Conservation (phyloP, 2,329 filamentous ascomycete genomes). For the Trichoderma atrobrunneum region DNA sequence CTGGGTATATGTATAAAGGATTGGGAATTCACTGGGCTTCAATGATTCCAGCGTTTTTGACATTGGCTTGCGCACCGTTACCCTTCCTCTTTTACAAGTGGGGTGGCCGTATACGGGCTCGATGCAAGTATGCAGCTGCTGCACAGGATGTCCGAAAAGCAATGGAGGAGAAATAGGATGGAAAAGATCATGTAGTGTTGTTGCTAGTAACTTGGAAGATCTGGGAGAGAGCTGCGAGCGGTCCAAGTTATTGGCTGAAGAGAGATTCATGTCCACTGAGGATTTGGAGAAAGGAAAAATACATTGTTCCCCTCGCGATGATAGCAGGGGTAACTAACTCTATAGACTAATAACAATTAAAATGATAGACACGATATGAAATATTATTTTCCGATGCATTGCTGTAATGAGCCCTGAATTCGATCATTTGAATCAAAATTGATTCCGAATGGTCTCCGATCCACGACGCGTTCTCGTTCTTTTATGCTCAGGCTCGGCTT, state of each 20-base stretch:
- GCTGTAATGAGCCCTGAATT: background rate
- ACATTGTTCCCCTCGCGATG: background rate
- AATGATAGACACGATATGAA: background rate
- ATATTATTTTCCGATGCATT: background rate
- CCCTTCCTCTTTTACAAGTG: background rate
- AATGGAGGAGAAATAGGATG: background rate
- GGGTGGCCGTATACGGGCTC: background rate
- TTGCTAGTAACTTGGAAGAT: background rate
- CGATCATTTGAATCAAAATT: background rate
- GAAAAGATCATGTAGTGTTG: background rate
- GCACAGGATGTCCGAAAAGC: background rate
- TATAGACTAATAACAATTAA: background rate
- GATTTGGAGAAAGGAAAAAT: background rate
- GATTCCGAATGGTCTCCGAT: background rate
- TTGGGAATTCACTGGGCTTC: slow-evolving; percentile 71
- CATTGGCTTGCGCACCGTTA: slow-evolving; percentile 41
- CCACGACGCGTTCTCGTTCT: background rate
- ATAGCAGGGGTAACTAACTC: background rate
- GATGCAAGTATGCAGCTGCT: background rate
- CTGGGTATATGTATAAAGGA: slow-evolving; percentile 48
- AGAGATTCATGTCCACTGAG: background rate
- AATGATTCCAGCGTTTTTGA: slow-evolving; percentile 66
- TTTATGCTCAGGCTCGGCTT: background rate
- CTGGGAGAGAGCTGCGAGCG: background rate
- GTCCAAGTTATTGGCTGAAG: background rate